Conservation (phyloP, 2,329 filamentous ascomycete genomes). For the Trichoderma sp. region DNA sequence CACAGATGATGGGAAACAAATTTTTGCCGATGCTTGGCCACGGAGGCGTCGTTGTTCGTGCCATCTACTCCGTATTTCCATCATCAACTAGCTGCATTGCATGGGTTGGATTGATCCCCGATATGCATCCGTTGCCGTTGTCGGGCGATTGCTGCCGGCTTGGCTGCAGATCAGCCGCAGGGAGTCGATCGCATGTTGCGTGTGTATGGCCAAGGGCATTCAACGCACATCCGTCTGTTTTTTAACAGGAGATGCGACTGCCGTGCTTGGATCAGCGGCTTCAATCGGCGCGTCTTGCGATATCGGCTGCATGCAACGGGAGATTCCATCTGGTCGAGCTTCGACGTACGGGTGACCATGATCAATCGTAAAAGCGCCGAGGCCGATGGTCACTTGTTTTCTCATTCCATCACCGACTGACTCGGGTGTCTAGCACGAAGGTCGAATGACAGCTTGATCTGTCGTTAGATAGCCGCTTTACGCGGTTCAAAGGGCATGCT, state of each 20-base stretch:
- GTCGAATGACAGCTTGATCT: neutral
- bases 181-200: neutral
- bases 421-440: neutral
- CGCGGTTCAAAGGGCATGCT: neutral
- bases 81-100: neutral
- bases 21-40: neutral
- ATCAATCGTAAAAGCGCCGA: neutral
- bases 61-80: neutral
- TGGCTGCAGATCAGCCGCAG: constrained; percentile 8
- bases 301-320: constrained; percentile 15
- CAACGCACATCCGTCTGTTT: neutral
- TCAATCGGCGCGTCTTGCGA: neutral
- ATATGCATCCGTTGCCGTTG: neutral
- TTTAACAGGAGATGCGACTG: neutral
- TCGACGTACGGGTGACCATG: neutral
- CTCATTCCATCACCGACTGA: neutral
- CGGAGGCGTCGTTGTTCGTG: neutral
- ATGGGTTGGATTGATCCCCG: neutral
- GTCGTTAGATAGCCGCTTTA: neutral
- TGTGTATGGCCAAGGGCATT: neutral
- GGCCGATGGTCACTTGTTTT: neutral
- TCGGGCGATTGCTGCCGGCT: constrained; percentile 8
- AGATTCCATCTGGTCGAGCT: neutral
- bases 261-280: neutral
- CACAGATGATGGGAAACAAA: neutral